Conservation (phyloP, 148 eudicot genomes). For the Salicornia ramosissima region DNA sequence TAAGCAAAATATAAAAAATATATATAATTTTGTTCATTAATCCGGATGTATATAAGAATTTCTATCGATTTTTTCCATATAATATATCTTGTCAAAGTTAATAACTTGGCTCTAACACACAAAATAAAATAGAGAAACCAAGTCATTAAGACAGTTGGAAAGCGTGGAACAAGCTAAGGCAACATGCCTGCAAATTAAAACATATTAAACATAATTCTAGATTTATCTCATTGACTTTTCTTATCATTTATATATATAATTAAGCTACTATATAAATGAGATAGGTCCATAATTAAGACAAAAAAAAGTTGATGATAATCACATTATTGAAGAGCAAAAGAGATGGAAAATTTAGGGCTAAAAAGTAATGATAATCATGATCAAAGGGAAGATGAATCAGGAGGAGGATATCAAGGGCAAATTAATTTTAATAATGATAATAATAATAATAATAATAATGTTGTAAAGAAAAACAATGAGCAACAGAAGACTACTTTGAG, state of each 20-base stretch:
- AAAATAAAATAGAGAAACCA: background rate
- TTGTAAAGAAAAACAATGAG: slow-evolving; percentile 15
- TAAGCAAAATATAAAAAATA: too few relatives aligned
- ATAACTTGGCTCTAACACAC: background rate
- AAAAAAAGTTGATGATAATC: slow-evolving; percentile 4
- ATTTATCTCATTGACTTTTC: background rate
- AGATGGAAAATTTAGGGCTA: slow-evolving; percentile 17
- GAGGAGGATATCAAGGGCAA: background rate
- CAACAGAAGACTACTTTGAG: slow-evolving; percentile 34
- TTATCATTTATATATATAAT: background rate
- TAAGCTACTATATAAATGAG: too few relatives aligned
- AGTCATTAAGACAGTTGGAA: background rate
- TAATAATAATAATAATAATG: slow-evolving; percentile 6
- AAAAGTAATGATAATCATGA: slow-evolving; percentile 1
- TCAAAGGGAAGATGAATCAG: background rate
- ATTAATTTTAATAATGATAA: too few relatives aligned
- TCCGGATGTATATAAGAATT: too few relatives aligned
- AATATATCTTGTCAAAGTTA: too few relatives aligned
- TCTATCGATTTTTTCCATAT: too few relatives aligned
- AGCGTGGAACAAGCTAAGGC: slow-evolving; percentile 3
- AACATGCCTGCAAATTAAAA: background rate
- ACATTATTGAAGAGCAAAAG: background rate
- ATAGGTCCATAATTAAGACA: slow-evolving; percentile 9
- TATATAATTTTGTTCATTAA: too few relatives aligned
- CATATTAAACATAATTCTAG: slow-evolving; percentile 8